Evolutionary conservation across 495 filamentous ascomycete genomes (phyloP).

Genomic region (Daldinia childiae): DNA sequence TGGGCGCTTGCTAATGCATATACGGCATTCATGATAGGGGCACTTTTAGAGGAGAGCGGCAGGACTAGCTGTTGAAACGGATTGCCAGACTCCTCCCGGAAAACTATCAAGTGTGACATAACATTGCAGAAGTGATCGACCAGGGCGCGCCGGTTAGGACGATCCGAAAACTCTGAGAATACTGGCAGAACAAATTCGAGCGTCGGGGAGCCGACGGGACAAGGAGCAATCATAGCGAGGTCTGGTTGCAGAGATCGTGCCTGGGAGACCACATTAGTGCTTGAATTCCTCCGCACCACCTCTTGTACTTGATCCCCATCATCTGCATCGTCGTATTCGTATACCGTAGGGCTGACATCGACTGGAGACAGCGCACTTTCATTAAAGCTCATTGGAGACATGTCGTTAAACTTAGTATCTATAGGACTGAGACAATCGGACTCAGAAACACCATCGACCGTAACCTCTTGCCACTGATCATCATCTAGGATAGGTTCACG

Average conservation of each 20-base stretch:
- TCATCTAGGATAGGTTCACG: slow-evolving; percentile 7
- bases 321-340: slow-evolving; percentile 25
- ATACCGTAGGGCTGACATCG: slow-evolving; percentile 13
- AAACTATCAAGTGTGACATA: slow-evolving; percentile 69
- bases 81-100: slow-evolving; percentile 69
- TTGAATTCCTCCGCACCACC: slow-evolving; percentile 32
- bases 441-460: slow-evolving; percentile 25
- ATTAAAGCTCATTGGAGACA: slow-evolving; percentile 32
- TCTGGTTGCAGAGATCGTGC: slow-evolving; percentile 49
- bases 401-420: slow-evolving; percentile 35
- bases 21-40: slow-evolving; percentile 66
- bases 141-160: slow-evolving; percentile 62
- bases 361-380: slow-evolving; percentile 27
- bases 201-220: slow-evolving; percentile 55
- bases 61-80: slow-evolving; percentile 70
- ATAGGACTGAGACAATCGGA: slow-evolving; percentile 45
- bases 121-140: slow-evolving; percentile 72
- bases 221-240: slow-evolving; percentile 60
- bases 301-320: slow-evolving; percentile 18
- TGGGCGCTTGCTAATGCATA: slow-evolving; percentile 68
- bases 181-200: slow-evolving; percentile 61
- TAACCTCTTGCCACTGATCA: slow-evolving; percentile 29
- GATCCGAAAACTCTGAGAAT: slow-evolving; percentile 65
- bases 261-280: slow-evolving; percentile 30
- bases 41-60: slow-evolving; percentile 62